These are phyloP conservation scores for Boletus speciosus DNA, from an alignment of 768 basidiomycete species.

Conservation along the genomic window DNA sequence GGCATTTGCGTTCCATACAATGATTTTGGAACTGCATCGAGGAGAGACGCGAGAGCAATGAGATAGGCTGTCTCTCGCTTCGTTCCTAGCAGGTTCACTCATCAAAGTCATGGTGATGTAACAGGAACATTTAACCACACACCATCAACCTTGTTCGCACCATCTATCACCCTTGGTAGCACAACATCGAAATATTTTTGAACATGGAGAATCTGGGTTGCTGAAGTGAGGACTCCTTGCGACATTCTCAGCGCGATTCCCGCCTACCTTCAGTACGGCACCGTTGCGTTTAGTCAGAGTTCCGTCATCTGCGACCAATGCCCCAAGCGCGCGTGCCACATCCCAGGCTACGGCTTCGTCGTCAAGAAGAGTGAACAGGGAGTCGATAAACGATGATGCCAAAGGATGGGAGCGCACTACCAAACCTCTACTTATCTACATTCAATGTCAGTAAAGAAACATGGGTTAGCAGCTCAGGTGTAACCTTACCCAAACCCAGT, in stretches of 20 bases:
- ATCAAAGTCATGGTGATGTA: neutral
- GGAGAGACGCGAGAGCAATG: constrained; percentile 77
- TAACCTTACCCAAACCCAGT: constrained; percentile 68
- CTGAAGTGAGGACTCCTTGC: neutral
- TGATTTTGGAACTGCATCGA: constrained; percentile 75
- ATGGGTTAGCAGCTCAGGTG: neutral
- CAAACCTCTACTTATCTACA: constrained; percentile 74
- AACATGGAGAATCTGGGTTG: constrained; percentile 58
- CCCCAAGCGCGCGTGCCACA: constrained; percentile 74
- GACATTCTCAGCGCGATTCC: neutral
- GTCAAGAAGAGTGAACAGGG: constrained; percentile 66
- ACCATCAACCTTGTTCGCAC: constrained; percentile 58
- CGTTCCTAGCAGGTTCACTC: constrained; percentile 37
- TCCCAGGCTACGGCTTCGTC: constrained; percentile 64
- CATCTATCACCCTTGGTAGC: constrained; percentile 70
- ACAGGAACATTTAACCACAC: constrained; percentile 16
- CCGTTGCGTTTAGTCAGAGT: constrained; percentile 75
- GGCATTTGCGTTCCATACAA: constrained; percentile 70
- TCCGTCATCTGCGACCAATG: constrained; percentile 56
- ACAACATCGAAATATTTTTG: constrained; percentile 73
- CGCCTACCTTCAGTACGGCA: constrained; percentile 69
- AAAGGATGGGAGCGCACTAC: constrained; percentile 67
- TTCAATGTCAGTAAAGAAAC: constrained; percentile 1
- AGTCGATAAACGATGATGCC: constrained; percentile 54
- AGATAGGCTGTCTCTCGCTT: constrained; percentile 65